Base-by-base conservation (phyloP, 106 monocot species). In the Allium sativum region DNA sequence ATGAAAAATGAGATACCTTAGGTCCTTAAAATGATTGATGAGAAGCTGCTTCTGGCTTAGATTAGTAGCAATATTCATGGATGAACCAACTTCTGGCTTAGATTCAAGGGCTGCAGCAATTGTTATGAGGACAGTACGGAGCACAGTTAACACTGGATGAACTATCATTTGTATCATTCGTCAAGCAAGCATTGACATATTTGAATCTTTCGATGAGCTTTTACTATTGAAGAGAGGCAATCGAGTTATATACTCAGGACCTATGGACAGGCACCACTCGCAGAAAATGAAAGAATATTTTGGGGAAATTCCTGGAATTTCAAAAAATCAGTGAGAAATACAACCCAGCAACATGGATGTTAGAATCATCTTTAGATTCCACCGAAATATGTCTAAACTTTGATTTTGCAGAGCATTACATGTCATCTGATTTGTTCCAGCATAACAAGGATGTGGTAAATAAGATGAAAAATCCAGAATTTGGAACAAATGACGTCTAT, bases 331-430 rank as follows among this genome's bases (percentile, higher is more conserved):
- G 55, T 20, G 88, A 81, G 0, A 72, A 73, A 40, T 67, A 73
- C 67, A 88, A 88, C 52, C 83, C 84, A 7, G 83, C 83, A 31
- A 81, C 83, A 42, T 88, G 88, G 88, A 81, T 88, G 84, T 69
- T 84, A 7, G 83, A 88, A 75, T 77, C 77, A 31, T 83, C 77
- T 59, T 80, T 77, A 1, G 51, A 51, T n/a, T 48, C 72, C 8
- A 31, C 58, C 45, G 83, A 88, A 75, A 66, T 61, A 17, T 52
- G 56, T 17, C 21, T 88, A 51, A 66, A 68, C 46, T 65, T 81
- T 0, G 78, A 88, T 54, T 88, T 88, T 52, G 77, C 82, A 10
- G 72, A 76, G 3, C 12, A 58, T 56, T 87, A 87, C 71, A 68
- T 17, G 18, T 51, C 46, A 52, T 74, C 82, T 12, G 42, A 10